Conservation (phyloP, 2,329 filamentous ascomycete genomes). For the Tolypocladium inflatum region DNA sequence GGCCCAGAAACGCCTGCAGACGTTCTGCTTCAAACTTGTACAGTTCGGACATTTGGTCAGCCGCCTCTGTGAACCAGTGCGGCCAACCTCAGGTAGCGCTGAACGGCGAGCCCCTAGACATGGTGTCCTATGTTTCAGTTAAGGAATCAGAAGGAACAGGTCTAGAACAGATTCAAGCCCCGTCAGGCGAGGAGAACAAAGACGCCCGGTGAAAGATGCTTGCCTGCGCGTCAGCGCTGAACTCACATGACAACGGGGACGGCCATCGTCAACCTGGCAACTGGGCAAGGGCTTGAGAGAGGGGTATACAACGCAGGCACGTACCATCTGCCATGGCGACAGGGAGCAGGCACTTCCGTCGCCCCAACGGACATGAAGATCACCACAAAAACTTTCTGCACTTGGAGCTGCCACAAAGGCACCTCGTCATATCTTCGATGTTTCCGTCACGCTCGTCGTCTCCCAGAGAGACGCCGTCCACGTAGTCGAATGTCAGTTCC, state of each 20-base stretch:
- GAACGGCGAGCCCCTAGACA: neutral
- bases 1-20: neutral
- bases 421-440: conserved; percentile 43
- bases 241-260: neutral
- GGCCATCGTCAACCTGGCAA: neutral
- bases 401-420: conserved; percentile 53
- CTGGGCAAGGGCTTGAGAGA: neutral
- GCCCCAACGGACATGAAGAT: neutral
- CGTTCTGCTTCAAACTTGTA: neutral
- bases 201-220: neutral
- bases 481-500: conserved; percentile 74
- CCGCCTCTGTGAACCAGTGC: neutral
- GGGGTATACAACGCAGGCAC: neutral
- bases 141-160: neutral
- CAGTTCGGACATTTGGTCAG: neutral
- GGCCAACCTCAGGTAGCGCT: neutral
- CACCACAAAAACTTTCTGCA: conserved; percentile 65
- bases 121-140: neutral
- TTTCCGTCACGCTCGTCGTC: conserved; percentile 32
- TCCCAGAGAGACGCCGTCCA: conserved; percentile 50
- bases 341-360: neutral
- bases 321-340: too few relatives aligned
- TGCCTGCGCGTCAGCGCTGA: neutral
- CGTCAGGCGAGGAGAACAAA: neutral
- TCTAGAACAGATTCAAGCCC: neutral